Evolutionary conservation across 75 land plant genomes (phyloP).

Genomic region (Sequoiadendron giganteum): DNA sequence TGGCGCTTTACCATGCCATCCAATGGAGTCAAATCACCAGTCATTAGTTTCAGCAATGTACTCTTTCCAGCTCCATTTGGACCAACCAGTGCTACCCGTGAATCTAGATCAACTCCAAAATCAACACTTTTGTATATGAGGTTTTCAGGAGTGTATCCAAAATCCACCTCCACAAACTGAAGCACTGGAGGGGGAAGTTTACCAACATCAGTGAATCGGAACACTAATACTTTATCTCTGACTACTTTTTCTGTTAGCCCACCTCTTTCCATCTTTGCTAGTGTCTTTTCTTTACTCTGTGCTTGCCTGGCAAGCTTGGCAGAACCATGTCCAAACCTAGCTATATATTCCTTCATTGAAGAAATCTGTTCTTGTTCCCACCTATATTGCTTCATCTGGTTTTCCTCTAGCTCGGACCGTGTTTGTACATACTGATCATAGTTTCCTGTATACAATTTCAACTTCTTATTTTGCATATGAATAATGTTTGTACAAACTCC

Average conservation of each 20-base stretch:
- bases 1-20: constrained; percentile 93
- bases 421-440: constrained; percentile 88
- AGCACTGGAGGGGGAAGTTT: constrained; percentile 92
- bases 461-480: constrained; percentile 90
- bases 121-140: constrained; percentile 77
- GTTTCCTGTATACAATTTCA: constrained; percentile 87
- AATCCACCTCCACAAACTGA: constrained; percentile 79
- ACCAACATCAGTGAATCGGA: constrained; percentile 81
- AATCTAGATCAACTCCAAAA: constrained; percentile 89
- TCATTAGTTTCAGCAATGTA: constrained; percentile 88
- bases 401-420: constrained; percentile 81
- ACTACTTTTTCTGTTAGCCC: constrained; percentile 81
- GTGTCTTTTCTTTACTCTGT: constrained; percentile 87
- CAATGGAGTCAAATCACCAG: constrained; percentile 71
- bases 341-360: constrained; percentile 90
- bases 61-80: constrained; percentile 99
- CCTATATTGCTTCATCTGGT: constrained; percentile 90
- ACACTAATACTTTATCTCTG: constrained; percentile 65
- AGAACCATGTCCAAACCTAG: constrained; percentile 89
- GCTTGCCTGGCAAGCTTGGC: constrained; percentile 91
- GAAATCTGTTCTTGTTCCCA: constrained; percentile 94
- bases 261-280: constrained; percentile 92
- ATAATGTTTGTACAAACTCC: constrained; percentile 97
- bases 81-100: constrained; percentile 82
- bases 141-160: constrained; percentile 87